Base-by-base conservation (phyloP, 106 monocot species). In the Allium cepa region DNA sequence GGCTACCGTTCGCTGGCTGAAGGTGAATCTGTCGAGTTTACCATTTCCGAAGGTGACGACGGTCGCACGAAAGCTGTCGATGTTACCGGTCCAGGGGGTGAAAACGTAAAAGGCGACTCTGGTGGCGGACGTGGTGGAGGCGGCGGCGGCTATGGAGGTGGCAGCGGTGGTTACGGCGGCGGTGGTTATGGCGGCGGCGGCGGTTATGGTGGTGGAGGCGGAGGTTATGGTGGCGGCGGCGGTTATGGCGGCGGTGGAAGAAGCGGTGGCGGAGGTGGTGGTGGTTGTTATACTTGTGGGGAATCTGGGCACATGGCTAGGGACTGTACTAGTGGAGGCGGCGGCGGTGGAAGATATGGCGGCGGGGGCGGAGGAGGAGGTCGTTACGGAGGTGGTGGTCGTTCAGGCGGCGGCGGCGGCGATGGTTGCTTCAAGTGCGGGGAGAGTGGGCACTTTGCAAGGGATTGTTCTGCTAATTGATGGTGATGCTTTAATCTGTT, bases 381-480 rank as follows among this genome's bases (percentile, higher is more conserved):
- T 2, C 61, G 62, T 12, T 63, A 75, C 16, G 69, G 64, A 1
- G 47, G 36, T 36, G 36, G 36, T 36, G 36, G 36, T 4, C 36
- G 36, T 5, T 36, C 36, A 4, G 36, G 61, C 0, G 61, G 61
- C 18, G 59, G 59, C 12, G 59, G 59, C 0, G 59, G 59, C 8
- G 79, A 70, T 13, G 12, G 66, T 3, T 81, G 81, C 57, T 81
- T 66, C 48, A 71, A 76, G 45, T 81, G 81, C 68, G 81, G 81
- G 14, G 62, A 72, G 46, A 46, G 12, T 48, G 81, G 81, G 8
- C 81, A 81, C 67, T 66, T 76, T 56, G 81, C 81, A 0, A 71
- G 81, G 76, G 81, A 81, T 4, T 81, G 81, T 57, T 36, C 36
- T 36, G 36, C 36, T 36, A 36, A 36, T 36, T 36, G 36, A 36